Percentiles rank a stretch among this genome's conserved stretches.
Evolutionary conservation across 2,329 filamentous ascomycete genomes (phyloP).

Genomic region (Trichoderma breve): DNA sequence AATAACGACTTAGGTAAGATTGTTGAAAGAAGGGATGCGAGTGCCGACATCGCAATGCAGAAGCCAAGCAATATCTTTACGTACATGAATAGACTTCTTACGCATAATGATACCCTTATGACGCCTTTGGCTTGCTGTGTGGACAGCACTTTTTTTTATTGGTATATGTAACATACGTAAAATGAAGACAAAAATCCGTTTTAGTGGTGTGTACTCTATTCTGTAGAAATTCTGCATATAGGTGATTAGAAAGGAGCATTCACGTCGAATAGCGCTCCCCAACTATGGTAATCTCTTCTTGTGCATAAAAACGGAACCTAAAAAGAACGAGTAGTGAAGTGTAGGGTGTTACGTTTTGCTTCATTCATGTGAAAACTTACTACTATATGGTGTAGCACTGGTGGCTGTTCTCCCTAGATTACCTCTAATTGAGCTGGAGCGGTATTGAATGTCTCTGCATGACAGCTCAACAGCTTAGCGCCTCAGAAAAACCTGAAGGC

Average conservation of each 20-base stretch:
- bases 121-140: background rate
- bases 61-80: background rate
- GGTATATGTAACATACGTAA: too few species aligned
- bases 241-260: background rate
- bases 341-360: background rate
- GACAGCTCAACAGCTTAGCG: background rate
- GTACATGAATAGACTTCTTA: background rate
- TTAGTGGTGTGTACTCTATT: too few species aligned
- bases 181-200: too few species aligned
- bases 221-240: too few species aligned
- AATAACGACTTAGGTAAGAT: conserved; percentile 8
- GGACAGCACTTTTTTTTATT: too few species aligned
- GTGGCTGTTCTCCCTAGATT: background rate
- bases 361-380: too few species aligned
- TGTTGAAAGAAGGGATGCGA: background rate
- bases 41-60: background rate
- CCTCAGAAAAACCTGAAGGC: too few species aligned
- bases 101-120: background rate
- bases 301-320: background rate
- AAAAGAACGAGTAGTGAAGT: background rate
- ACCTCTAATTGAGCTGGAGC: background rate
- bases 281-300: background rate
- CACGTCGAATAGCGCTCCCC: background rate
- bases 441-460: background rate
- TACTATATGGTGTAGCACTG: background rate